Conservation (phyloP, 2,329 filamentous ascomycete genomes). For the Xylaria polymorpha region DNA sequence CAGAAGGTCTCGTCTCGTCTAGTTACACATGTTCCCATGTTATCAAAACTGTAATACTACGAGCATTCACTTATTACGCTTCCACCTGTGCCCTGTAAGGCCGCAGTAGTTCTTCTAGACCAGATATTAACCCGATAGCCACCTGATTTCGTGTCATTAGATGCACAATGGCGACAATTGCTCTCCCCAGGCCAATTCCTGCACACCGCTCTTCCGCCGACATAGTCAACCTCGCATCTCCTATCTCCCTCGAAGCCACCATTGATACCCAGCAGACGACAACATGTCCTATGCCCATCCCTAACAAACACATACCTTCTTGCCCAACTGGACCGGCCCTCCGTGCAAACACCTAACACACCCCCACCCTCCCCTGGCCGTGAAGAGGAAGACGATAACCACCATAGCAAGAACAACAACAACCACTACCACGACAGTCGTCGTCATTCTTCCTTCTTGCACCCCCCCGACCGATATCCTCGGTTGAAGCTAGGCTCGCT, state of each 20-base stretch:
- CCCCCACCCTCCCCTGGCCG: slow-evolving; percentile 74
- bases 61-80: slow-evolving; percentile 13
- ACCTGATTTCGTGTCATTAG: slow-evolving; percentile 34
- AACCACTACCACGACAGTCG: slow-evolving; percentile 52
- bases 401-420: not conserved
- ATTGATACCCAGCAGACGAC: slow-evolving; percentile 50
- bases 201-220: slow-evolving; percentile 59
- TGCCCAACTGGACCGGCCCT: slow-evolving; percentile 82
- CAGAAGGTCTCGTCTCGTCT: slow-evolving; percentile 10
- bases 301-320: slow-evolving; percentile 90
- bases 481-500: slow-evolving; percentile 63
- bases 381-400: slow-evolving; percentile 57
- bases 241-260: slow-evolving; percentile 56
- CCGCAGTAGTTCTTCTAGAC: slow-evolving; percentile 13
- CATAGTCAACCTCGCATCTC: slow-evolving; percentile 55
- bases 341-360: slow-evolving; percentile 65
- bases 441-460: slow-evolving; percentile 70
- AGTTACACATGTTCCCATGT: slow-evolving; percentile 26
- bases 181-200: slow-evolving; percentile 61
- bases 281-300: slow-evolving; percentile 63
- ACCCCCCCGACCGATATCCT: slow-evolving; percentile 75
- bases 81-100: slow-evolving; percentile 16
- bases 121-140: slow-evolving; percentile 7
- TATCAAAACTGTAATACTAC: slow-evolving; percentile 30
- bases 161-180: slow-evolving; percentile 65